Conservation (phyloP, 495 filamentous ascomycete genomes). For the Coniosporium apollinis region DNA sequence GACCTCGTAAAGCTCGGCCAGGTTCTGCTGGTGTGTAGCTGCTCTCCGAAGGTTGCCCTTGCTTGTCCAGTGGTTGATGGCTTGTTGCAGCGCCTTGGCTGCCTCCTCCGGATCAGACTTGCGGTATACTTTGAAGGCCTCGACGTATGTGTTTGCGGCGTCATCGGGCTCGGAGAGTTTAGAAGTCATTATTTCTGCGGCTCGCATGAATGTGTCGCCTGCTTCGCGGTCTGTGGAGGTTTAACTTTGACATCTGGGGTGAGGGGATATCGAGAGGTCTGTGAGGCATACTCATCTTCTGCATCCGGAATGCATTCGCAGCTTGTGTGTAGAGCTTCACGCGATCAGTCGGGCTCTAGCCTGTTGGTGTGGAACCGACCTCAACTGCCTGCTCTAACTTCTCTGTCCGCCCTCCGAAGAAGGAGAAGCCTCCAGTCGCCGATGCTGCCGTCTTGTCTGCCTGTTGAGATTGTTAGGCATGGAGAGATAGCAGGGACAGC, state of each 20-base stretch:
- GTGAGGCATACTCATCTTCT: conserved; percentile 9
- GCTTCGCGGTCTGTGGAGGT: conserved; percentile 56
- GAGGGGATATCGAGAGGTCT: neutral
- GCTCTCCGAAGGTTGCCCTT: conserved; percentile 81
- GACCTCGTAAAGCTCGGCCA: conserved; percentile 66
- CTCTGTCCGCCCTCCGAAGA: conserved; percentile 16
- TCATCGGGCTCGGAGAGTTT: conserved; percentile 80
- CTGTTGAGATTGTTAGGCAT: conserved; percentile 4
- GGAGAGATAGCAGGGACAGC: neutral
- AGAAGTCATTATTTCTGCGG: conserved; percentile 54
- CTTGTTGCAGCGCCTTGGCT: conserved; percentile 51
- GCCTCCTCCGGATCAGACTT: conserved; percentile 67
- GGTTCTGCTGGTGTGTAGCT: conserved; percentile 69
- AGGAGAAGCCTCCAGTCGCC: conserved; percentile 15
- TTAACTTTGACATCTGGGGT: conserved; percentile 4
- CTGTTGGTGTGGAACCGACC: no score
- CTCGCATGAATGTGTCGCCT: conserved; percentile 61
- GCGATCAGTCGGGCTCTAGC: no score
- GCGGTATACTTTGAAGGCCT: conserved; percentile 74
- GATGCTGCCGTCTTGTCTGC: conserved; percentile 15
- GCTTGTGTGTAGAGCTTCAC: conserved; percentile 22
- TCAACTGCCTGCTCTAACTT: conserved; percentile 17
- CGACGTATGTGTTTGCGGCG: conserved; percentile 59
- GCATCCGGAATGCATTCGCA: conserved; percentile 19
- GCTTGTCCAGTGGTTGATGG: conserved; percentile 62